Evolutionary conservation across 2,329 filamentous ascomycete species (phyloP).

Genomic region (Monilinia aucupariae): DNA sequence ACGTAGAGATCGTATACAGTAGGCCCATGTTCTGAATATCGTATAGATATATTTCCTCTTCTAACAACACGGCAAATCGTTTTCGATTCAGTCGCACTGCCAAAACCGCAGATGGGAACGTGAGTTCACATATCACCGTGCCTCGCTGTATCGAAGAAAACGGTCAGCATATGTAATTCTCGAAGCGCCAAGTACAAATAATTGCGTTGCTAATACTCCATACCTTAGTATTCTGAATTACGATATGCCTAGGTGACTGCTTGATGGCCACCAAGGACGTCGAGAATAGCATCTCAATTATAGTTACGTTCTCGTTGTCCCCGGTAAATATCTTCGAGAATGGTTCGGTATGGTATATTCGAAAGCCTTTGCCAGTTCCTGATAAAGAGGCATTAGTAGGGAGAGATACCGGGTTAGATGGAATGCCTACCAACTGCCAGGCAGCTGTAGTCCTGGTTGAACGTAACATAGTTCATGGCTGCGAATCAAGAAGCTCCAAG

Average conservation of each 20-base stretch:
- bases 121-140: conserved; percentile 95
- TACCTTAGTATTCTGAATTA: conserved; percentile 97
- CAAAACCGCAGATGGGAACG: conserved; percentile 92
- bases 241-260: conserved; percentile 81
- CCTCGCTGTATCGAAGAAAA: conserved; percentile 41
- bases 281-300: conserved; percentile 98
- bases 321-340: conserved; percentile 94
- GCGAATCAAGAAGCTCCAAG: conserved; percentile 39
- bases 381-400: conserved; percentile 20
- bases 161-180: background rate
- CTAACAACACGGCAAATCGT: conserved; percentile 84
- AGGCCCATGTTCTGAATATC: conserved; percentile 99
- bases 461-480: conserved; percentile 95
- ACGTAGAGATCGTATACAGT: conserved; percentile 86
- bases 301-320: conserved; percentile 89
- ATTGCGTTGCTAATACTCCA: background rate
- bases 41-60: conserved; percentile 96
- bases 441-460: conserved; percentile 98
- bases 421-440: conserved; percentile 77
- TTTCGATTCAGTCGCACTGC: conserved; percentile 93
- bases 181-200: background rate
- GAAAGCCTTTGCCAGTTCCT: conserved; percentile 92
- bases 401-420: conserved; percentile 1
- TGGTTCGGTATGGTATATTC: conserved; percentile 93
- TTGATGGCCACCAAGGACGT: conserved; percentile 94